A percentile compares a stretch with the other conserved stretches of the same genome.
phyloP scores from a whole-genome alignment of 176 grass and related monocot genomes.

The Rhynchospora breviuscula region DNA sequence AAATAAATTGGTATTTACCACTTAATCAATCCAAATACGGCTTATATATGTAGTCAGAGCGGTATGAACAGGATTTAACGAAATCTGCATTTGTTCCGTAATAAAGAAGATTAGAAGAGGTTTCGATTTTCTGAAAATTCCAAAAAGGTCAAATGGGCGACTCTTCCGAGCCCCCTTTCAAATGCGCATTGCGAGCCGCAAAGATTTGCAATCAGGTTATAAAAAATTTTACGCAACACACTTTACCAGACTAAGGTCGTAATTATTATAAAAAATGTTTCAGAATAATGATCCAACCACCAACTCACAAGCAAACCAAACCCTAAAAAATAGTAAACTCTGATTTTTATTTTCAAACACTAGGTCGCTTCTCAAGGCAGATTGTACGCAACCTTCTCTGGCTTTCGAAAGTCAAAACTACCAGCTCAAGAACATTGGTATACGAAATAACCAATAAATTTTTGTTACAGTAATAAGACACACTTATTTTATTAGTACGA shows the following conservation, averaged over 20 bases:
- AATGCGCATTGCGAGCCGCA: conserved; percentile 44
- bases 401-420: conserved; percentile 59
- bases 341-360: conserved; percentile 26
- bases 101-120: not conserved
- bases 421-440: conserved; percentile 33
- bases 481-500: not conserved
- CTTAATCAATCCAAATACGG: too few relatives aligned
- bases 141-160: conserved; percentile 21
- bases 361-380: conserved; percentile 52
- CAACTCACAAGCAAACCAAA: conserved; percentile 21
- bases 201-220: conserved; percentile 23
- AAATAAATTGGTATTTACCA: too few relatives aligned
- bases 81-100: not conserved
- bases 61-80: not conserved
- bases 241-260: conserved; percentile 16
- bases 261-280: not conserved
- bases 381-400: conserved; percentile 24
- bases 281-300: conserved; percentile 14
- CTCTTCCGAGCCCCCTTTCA: conserved; percentile 10
- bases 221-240: conserved; percentile 23
- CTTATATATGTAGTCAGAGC: too few relatives aligned
- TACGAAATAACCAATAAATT: not conserved
- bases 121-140: not conserved
- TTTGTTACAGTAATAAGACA: not conserved
- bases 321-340: conserved; percentile 1